Percentiles rank a stretch among this genome's conserved stretches.
Conservation (phyloP, 2,329 filamentous ascomycete genomes). For the Cercospora berteroae region DNA sequence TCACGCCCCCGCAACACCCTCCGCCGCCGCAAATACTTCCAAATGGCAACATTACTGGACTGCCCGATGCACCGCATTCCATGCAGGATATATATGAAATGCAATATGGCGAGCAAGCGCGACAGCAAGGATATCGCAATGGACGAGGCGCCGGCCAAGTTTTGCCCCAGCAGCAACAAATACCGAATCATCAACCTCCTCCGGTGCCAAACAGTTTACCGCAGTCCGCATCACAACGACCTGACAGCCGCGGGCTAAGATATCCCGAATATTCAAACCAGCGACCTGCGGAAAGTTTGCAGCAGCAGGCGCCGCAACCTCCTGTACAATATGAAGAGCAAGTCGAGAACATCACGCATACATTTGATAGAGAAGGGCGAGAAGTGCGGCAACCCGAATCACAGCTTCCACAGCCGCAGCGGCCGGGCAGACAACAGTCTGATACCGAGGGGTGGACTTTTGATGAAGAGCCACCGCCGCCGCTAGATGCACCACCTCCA, state of each 20-base stretch:
- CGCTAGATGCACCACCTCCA: constrained; percentile 46
- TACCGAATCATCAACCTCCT: constrained; percentile 62
- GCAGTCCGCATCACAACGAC: constrained; percentile 24
- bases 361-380: constrained; percentile 58
- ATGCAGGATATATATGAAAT: constrained; percentile 61
- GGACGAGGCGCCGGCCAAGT: constrained; percentile 16
- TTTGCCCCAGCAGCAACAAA: constrained; percentile 38
- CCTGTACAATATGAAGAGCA: constrained; percentile 52
- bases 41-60: constrained; percentile 36
- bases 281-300: constrained; percentile 35
- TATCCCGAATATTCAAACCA: constrained; percentile 43
- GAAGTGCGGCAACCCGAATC: constrained; percentile 49
- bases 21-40: constrained; percentile 51
- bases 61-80: constrained; percentile 48
- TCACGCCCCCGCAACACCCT: constrained; percentile 63
- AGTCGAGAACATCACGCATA: constrained; percentile 57
- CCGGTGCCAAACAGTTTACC: constrained; percentile 36
- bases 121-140: constrained; percentile 38
- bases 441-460: constrained; percentile 85
- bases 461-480: constrained; percentile 64
- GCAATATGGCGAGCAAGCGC: constrained; percentile 45
- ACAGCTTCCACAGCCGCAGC: constrained; percentile 17
- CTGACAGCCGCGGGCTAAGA: constrained; percentile 21
- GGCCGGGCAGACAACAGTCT: constrained; percentile 23
- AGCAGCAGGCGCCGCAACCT: constrained; percentile 27